Conservation (phyloP, 371 early-diverging fungal genomes). For the Zychaea mexicana region DNA sequence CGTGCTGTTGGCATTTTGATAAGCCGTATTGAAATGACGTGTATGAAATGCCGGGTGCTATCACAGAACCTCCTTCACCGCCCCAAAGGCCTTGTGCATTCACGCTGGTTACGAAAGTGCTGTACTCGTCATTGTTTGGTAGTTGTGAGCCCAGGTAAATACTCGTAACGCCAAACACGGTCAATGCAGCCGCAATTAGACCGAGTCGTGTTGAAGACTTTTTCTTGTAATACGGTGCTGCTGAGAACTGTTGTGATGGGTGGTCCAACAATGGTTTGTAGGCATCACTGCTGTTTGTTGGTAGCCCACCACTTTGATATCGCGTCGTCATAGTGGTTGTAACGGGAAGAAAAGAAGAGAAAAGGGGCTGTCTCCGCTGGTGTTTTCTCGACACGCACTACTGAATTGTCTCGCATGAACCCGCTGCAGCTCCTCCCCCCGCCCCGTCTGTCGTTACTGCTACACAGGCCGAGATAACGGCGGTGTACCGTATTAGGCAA, state of each 20-base stretch:
- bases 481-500: neutral
- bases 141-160: constrained; percentile 28
- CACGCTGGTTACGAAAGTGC: neutral
- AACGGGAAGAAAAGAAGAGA: neutral
- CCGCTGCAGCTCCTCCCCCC: no score
- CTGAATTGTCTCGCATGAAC: neutral
- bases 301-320: neutral
- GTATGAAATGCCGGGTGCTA: constrained; percentile 51
- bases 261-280: neutral
- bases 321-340: neutral
- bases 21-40: constrained; percentile 46
- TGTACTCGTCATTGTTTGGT: constrained; percentile 1
- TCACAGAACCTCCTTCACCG: constrained; percentile 8
- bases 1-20: constrained; percentile 33
- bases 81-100: constrained; percentile 23
- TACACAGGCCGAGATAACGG: neutral
- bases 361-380: no score
- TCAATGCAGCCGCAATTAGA: constrained; percentile 18
- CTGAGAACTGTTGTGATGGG: neutral
- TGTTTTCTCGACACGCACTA: neutral
- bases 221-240: neutral
- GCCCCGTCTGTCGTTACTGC: neutral
- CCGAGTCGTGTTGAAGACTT: constrained; percentile 6
- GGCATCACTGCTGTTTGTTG: neutral
- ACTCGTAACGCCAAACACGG: constrained; percentile 30